Evolutionary conservation across 495 filamentous ascomycete genomes (phyloP).

Genomic region (Tuber microsphaerosporum): DNA sequence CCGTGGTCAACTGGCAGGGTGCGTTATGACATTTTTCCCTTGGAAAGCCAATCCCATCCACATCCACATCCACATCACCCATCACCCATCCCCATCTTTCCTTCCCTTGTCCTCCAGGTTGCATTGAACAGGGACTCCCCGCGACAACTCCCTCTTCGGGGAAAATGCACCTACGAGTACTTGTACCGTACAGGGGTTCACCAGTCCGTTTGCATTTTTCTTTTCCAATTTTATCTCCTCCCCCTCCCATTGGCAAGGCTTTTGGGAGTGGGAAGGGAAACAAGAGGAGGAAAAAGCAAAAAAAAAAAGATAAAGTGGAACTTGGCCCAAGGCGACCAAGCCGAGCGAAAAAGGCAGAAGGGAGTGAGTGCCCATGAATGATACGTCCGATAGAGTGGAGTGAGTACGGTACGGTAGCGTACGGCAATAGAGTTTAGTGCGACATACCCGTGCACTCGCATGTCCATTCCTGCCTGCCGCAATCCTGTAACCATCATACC

Average conservation of each 20-base stretch:
- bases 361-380: not conserved
- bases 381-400: constrained; percentile 28
- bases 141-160: constrained; percentile 37
- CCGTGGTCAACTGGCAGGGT: not conserved
- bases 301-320: constrained; percentile 18
- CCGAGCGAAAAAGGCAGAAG: constrained; percentile 13
- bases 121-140: constrained; percentile 26
- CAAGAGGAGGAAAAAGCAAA: constrained; percentile 20
- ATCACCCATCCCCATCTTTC: no score
- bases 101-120: constrained; percentile 7
- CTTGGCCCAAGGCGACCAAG: constrained; percentile 16
- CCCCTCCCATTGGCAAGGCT: constrained; percentile 20
- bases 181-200: no score
- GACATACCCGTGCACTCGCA: constrained; percentile 24
- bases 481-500: constrained; percentile 6
- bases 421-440: constrained; percentile 16
- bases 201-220: not conserved
- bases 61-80: no score
- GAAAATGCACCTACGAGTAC: constrained; percentile 26
- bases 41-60: not conserved
- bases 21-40: not conserved
- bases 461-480: constrained; percentile 17
- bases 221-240: not conserved
- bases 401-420: constrained; percentile 10
- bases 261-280: not conserved